phyloP scores from a whole-genome alignment of 1,284 basidiomycete species.

The Stygiomarasmius scandens region DNA sequence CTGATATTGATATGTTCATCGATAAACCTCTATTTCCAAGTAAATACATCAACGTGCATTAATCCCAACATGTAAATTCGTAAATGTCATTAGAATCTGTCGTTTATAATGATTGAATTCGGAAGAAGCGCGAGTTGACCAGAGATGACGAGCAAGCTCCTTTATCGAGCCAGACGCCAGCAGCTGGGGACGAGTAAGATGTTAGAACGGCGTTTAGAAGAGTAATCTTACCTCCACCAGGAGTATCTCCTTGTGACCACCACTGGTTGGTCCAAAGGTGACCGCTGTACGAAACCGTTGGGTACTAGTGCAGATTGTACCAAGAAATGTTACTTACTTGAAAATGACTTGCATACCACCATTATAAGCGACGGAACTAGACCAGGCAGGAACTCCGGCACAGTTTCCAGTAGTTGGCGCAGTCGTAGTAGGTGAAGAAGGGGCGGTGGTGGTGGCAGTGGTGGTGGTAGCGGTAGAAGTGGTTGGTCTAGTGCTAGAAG shows the following conservation, averaged over 20 bases:
- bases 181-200: neutral
- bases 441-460: slow-evolving; percentile 25
- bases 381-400: slow-evolving; percentile 56
- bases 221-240: slow-evolving; percentile 52
- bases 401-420: slow-evolving; percentile 42
- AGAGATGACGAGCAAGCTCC: slow-evolving; percentile 6
- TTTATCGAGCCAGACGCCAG: slow-evolving; percentile 9
- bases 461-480: slow-evolving; percentile 24
- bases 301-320: slow-evolving; percentile 2
- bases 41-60: neutral
- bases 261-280: slow-evolving; percentile 67
- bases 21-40: too few relatives aligned
- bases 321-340: slow-evolving; percentile 36
- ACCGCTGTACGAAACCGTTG: slow-evolving; percentile 34
- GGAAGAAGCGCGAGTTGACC: slow-evolving; percentile 28
- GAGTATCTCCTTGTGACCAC: slow-evolving; percentile 63
- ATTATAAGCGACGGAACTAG: slow-evolving; percentile 44
- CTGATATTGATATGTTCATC: too few relatives aligned
- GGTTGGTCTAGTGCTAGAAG: slow-evolving; percentile 24
- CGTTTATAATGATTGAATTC: neutral
- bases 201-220: neutral
- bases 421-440: slow-evolving; percentile 27
- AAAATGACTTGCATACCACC: slow-evolving; percentile 55
- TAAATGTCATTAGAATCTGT: neutral
- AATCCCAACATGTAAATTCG: neutral